These are phyloP conservation scores for Starmerella bombicola DNA, from an alignment of 805 yeast genomes.

Conservation along the genomic window DNA sequence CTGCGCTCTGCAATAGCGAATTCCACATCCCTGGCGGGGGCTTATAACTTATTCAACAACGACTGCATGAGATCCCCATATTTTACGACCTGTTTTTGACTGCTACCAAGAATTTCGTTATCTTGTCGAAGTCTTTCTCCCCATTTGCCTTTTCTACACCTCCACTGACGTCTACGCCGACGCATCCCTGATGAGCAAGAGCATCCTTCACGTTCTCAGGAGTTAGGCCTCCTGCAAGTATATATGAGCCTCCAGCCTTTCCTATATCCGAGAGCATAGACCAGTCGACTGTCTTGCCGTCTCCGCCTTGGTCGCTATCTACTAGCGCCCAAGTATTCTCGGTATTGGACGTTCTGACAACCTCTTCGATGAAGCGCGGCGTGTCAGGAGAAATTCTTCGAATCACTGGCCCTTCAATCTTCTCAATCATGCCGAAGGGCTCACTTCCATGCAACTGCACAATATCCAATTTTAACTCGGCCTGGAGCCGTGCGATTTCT, in stretches of 20 bases:
- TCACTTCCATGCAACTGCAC: constrained; percentile 84
- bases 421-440: constrained; percentile 35
- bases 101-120: constrained; percentile 40
- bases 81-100: too few species aligned
- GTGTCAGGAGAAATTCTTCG: constrained; percentile 54
- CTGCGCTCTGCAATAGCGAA: background rate
- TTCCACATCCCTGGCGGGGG: background rate
- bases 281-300: constrained; percentile 78
- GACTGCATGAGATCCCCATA: too few species aligned
- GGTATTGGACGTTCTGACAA: background rate
- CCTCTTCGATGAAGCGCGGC: constrained; percentile 29
- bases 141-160: constrained; percentile 76
- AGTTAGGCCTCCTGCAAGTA: constrained; percentile 83
- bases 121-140: constrained; percentile 53
- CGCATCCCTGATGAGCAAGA: constrained; percentile 39
- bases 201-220: constrained; percentile 61
- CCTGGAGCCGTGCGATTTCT: constrained; percentile 38
- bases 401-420: constrained; percentile 47
- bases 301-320: constrained; percentile 88
- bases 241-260: constrained; percentile 31
- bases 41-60: too few species aligned
- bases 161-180: constrained; percentile 89
- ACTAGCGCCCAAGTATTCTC: constrained; percentile 39
- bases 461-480: constrained; percentile 48
- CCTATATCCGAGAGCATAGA: constrained; percentile 24